phyloP scores from a whole-genome alignment of 768 basidiomycete species.

The Hirschioporus abietinus region DNA sequence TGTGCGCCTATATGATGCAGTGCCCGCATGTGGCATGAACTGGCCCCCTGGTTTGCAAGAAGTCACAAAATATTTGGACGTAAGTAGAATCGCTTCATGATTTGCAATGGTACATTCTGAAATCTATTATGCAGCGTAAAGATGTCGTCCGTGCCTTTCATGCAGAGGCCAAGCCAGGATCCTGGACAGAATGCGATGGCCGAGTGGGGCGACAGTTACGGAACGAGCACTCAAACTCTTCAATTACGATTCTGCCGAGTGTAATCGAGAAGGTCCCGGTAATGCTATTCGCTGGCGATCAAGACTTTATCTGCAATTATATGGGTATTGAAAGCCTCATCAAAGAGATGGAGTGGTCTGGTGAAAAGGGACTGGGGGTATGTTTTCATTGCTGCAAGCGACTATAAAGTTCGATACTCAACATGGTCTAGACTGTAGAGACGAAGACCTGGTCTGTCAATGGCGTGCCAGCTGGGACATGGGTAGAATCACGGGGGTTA shows the following conservation, averaged over 20 bases:
- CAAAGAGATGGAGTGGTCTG: slow-evolving; percentile 80
- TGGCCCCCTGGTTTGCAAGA: slow-evolving; percentile 87
- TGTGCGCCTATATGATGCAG: slow-evolving; percentile 79
- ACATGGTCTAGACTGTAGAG: slow-evolving; percentile 47
- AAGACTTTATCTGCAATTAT: slow-evolving; percentile 96
- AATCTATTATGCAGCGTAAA: slow-evolving; percentile 43
- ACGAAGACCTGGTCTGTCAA: slow-evolving; percentile 75
- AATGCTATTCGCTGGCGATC: slow-evolving; percentile 91
- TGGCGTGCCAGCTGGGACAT: slow-evolving; percentile 76
- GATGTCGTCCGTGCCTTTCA: slow-evolving; percentile 85
- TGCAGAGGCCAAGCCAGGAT: slow-evolving; percentile 66
- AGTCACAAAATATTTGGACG: slow-evolving; percentile 74
- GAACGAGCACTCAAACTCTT: slow-evolving; percentile 52
- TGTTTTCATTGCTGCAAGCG: slow-evolving; percentile 24
- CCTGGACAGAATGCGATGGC: slow-evolving; percentile 83
- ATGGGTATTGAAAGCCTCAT: slow-evolving; percentile 86
- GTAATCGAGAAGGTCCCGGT: slow-evolving; percentile 78
- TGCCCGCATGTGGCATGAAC: slow-evolving; percentile 93
- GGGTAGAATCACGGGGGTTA: slow-evolving; percentile 84
- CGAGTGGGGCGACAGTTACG: slow-evolving; percentile 61
- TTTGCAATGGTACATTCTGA: slow-evolving; percentile 4
- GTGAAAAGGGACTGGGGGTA: slow-evolving; percentile 78
- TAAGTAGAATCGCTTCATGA: slow-evolving; percentile 32
- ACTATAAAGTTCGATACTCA: slow-evolving; percentile 5
- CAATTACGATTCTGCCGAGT: slow-evolving; percentile 70